Evolutionary conservation across 306 rosid genomes (phyloP).

Genomic region (Rosa chinensis): DNA sequence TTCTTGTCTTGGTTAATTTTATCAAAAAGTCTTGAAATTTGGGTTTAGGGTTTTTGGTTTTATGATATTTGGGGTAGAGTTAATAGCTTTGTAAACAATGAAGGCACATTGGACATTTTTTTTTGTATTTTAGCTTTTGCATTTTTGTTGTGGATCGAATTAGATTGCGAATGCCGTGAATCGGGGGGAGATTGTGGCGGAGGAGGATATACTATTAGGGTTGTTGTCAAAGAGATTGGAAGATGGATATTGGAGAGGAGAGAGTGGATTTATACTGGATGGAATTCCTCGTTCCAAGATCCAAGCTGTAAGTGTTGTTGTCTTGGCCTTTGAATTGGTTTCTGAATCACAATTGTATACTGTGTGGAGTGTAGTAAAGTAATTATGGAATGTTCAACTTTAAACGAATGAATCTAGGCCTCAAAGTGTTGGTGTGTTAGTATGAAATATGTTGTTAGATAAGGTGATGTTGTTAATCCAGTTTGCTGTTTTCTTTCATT

Average conservation of each 20-base stretch:
- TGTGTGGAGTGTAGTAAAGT: too few species aligned
- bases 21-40: background rate
- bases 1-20: background rate
- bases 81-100: background rate
- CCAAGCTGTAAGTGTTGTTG: slow-evolving; percentile 57
- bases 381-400: too few species aligned
- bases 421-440: background rate
- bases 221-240: slow-evolving; percentile 56
- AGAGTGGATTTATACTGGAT: slow-evolving; percentile 70
- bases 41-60: background rate
- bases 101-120: background rate
- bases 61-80: background rate
- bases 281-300: slow-evolving; percentile 63
- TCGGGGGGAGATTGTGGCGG: slow-evolving; percentile 54
- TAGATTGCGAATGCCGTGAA: slow-evolving; percentile 64
- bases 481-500: background rate
- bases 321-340: too few species aligned
- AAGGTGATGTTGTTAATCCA: background rate
- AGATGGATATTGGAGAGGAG: slow-evolving; percentile 63
- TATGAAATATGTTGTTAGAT: background rate
- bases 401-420: background rate
- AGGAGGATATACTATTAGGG: slow-evolving; percentile 48
- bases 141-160: background rate
- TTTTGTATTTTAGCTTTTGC: background rate
- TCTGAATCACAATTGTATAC: too few species aligned